A percentile compares a stretch with the other conserved stretches of the same genome.
Conservation (phyloP, 73 alveolate species). For the Blepharisma stoltei region DNA sequence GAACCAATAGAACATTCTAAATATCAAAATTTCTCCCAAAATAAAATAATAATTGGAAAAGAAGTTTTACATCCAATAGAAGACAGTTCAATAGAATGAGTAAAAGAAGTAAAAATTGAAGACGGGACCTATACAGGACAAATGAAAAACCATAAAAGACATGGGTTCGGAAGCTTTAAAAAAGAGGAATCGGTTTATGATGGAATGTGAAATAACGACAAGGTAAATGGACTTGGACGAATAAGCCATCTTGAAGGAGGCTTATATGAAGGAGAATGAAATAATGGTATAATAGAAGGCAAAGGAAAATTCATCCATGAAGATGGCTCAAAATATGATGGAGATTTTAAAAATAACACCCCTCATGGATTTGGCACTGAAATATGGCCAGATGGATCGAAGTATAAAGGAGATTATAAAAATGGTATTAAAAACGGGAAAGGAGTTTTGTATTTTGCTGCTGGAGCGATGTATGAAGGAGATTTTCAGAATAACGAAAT, state of each 20-base stretch:
- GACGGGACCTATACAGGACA: constrained; percentile 73
- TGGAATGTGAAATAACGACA: constrained; percentile 39
- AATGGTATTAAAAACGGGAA: constrained; percentile 53
- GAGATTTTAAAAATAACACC: constrained; percentile 37
- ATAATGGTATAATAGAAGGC: constrained; percentile 38
- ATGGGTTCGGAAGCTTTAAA: constrained; percentile 47
- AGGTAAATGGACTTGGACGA: constrained; percentile 45
- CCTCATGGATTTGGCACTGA: constrained; percentile 47
- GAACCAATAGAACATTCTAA: too few species aligned
- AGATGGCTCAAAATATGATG: constrained; percentile 48
- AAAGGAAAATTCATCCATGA: constrained; percentile 38
- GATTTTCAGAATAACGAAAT: constrained; percentile 47
- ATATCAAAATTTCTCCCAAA: too few species aligned
- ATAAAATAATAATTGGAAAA: too few species aligned
- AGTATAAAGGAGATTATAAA: constrained; percentile 49
- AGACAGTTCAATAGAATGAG: too few species aligned
- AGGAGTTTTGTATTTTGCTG: constrained; percentile 42
- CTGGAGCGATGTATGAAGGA: constrained; percentile 43
- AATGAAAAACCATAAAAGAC: constrained; percentile 68
- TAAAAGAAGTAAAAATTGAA: constrained; percentile 27
- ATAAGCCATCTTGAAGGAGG: constrained; percentile 33
- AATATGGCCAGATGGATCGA: constrained; percentile 33
- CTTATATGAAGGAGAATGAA: constrained; percentile 47
- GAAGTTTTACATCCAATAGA: too few species aligned
- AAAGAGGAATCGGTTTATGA: constrained; percentile 28